These are phyloP conservation scores for Avena atlantica DNA, from an alignment of 176 grass and related monocot genomes.

Conservation along the genomic window DNA sequence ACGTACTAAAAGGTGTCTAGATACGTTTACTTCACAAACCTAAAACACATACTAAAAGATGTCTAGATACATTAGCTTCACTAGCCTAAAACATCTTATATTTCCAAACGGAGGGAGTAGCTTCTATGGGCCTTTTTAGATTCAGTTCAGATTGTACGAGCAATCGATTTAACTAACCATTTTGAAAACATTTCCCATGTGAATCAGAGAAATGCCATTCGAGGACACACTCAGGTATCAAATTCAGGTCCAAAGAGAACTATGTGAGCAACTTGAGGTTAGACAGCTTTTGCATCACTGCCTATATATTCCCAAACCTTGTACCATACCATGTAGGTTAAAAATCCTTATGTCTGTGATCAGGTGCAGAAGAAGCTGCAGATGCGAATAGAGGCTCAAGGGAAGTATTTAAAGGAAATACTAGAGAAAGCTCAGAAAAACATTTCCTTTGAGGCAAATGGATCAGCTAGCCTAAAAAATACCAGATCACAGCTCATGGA, in stretches of 20 bases:
- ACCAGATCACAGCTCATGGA: constrained; percentile 55
- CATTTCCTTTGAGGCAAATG: constrained; percentile 53
- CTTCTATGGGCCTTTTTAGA: background rate
- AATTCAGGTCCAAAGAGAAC: constrained; percentile 78
- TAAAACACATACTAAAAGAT: too few species aligned
- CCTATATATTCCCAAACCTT: background rate
- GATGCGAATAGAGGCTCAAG: constrained; percentile 92
- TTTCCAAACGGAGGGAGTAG: background rate
- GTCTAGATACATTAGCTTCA: too few species aligned
- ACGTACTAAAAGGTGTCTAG: too few species aligned
- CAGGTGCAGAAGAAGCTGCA: constrained; percentile 98
- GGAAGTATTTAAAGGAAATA: constrained; percentile 82
- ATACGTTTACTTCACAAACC: too few species aligned
- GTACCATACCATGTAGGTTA: background rate
- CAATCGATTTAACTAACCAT: constrained; percentile 5
- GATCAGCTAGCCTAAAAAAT: constrained; percentile 36
- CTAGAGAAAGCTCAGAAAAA: constrained; percentile 72
- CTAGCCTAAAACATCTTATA: too few species aligned
- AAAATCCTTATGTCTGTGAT: constrained; percentile 12
- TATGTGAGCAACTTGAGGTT: constrained; percentile 81
- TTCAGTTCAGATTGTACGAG: background rate
- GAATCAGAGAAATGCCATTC: constrained; percentile 59
- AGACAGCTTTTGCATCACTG: constrained; percentile 9
- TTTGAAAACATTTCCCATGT: background rate
- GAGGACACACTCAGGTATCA: constrained; percentile 64